A percentile compares a stretch with the other conserved stretches of the same genome.
Evolutionary conservation across 441 rosid genomes (phyloP).

Genomic region (Brassica balearica): DNA sequence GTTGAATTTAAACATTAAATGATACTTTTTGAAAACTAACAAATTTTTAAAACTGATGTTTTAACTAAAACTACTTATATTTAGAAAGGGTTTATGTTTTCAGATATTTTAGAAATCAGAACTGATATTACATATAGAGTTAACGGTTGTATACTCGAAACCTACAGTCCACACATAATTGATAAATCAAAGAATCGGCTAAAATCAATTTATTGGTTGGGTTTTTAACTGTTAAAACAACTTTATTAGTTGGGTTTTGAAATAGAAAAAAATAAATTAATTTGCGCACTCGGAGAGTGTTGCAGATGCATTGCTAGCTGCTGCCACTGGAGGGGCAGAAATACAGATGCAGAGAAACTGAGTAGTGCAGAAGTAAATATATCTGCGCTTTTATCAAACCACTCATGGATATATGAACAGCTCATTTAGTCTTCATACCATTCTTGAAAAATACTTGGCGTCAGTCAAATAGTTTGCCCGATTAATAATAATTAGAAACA

Average conservation of each 20-base stretch:
- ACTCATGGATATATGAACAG: constrained; percentile 25
- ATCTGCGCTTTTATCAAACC: constrained; percentile 18
- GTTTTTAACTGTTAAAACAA: neutral
- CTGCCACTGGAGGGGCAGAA: constrained; percentile 30
- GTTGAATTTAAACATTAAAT: no score
- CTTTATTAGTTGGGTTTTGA: neutral
- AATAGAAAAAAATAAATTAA: neutral
- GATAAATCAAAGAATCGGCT: neutral
- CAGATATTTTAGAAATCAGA: neutral
- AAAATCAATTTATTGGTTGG: neutral
- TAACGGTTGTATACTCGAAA: neutral
- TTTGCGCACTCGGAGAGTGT: constrained; percentile 43
- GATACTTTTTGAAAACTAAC: no score
- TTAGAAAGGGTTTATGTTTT: neutral
- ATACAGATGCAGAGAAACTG: constrained; percentile 28
- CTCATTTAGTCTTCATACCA: constrained; percentile 19
- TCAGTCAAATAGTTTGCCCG: constrained; percentile 39
- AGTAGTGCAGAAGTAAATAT: constrained; percentile 21
- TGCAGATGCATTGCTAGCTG: constrained; percentile 36
- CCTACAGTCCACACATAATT: neutral
- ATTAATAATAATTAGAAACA: neutral
- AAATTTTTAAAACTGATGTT: no score
- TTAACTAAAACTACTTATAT: no score
- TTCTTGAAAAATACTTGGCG: constrained; percentile 32
- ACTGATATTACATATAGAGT: neutral